Percentiles rank a stretch among this genome's conserved stretches.
Conservation (phyloP, 1,139 yeast genomes). For the Sporopachydermia cereana region DNA sequence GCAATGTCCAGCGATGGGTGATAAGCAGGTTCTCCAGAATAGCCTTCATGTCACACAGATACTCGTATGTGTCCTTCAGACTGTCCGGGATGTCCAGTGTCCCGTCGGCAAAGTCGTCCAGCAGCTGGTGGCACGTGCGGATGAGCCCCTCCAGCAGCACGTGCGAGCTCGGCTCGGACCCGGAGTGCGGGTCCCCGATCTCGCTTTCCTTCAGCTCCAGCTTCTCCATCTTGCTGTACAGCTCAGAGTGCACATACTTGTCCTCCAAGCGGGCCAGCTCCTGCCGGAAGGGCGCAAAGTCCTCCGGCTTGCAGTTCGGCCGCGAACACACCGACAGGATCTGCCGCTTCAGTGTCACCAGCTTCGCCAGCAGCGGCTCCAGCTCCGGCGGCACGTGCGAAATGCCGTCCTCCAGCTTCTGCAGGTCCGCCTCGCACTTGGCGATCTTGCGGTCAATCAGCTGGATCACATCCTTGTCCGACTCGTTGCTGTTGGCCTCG, state of each 20-base stretch:
- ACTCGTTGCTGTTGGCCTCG: constrained; percentile 26
- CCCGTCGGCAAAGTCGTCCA: constrained; percentile 57
- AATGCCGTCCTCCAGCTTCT: constrained; percentile 18
- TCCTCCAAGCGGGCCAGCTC: constrained; percentile 24
- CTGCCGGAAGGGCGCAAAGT: constrained; percentile 25
- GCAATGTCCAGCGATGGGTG: constrained; percentile 92
- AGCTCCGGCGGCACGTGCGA: constrained; percentile 23
- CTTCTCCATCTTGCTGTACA: constrained; percentile 22
- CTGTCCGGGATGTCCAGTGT: constrained; percentile 39
- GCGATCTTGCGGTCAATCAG: constrained; percentile 20
- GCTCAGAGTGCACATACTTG: constrained; percentile 34
- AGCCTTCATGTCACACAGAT: constrained; percentile 51
- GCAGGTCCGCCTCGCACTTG: constrained; percentile 18
- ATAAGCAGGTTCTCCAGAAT: constrained; percentile 71
- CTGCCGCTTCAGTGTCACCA: constrained; percentile 41
- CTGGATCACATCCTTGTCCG: constrained; percentile 17
- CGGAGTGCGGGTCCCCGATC: neutral
- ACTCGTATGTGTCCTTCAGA: constrained; percentile 38
- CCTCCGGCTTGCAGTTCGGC: constrained; percentile 22
- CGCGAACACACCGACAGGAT: constrained; percentile 37
- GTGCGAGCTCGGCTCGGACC: neutral
- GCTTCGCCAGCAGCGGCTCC: constrained; percentile 21
- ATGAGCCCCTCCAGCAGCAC: constrained; percentile 47
- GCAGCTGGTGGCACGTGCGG: constrained; percentile 70
- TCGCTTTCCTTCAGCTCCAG: constrained; percentile 31